These are phyloP conservation scores for Trichoderma orchidacearum DNA, from an alignment of 495 filamentous ascomycete genomes.

Conservation along the genomic window DNA sequence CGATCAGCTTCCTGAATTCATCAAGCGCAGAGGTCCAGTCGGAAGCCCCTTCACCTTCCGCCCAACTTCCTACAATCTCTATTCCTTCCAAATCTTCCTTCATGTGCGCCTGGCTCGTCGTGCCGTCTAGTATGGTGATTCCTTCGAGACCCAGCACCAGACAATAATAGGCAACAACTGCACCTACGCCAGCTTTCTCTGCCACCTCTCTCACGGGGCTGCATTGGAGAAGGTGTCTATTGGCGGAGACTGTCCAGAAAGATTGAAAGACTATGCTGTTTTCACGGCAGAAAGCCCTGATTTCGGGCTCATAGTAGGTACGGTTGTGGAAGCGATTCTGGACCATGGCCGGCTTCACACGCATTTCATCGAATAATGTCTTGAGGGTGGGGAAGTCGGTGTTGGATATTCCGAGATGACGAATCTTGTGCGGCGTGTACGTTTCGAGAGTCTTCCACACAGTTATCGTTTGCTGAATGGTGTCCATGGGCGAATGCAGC, in stretches of 20 bases:
- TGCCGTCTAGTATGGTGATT: slow-evolving; percentile 56
- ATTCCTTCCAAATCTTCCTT: slow-evolving; percentile 44
- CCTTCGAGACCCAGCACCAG: slow-evolving; percentile 47
- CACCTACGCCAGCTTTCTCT: slow-evolving; percentile 26
- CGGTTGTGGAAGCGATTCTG: slow-evolving; percentile 61
- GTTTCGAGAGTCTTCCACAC: slow-evolving; percentile 51
- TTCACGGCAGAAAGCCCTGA: slow-evolving; percentile 49
- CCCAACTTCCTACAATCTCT: slow-evolving; percentile 34
- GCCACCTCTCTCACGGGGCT: slow-evolving; percentile 39
- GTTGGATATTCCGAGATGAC: slow-evolving; percentile 63
- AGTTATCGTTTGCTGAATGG: slow-evolving; percentile 41
- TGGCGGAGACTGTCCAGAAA: slow-evolving; percentile 72
- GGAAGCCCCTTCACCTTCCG: slow-evolving; percentile 21
- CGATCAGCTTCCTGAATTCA: slow-evolving; percentile 33
- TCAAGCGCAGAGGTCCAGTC: slow-evolving; percentile 31
- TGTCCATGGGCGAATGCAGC: slow-evolving; percentile 54
- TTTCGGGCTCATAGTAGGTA: slow-evolving; percentile 43
- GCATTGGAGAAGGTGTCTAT: slow-evolving; percentile 40
- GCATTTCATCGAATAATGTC: slow-evolving; percentile 23
- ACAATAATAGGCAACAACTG: slow-evolving; percentile 47
- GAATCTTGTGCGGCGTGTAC: slow-evolving; percentile 50
- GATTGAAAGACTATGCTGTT: slow-evolving; percentile 53
- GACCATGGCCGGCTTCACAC: slow-evolving; percentile 40
- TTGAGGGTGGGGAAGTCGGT: slow-evolving; percentile 38
- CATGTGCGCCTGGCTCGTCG: slow-evolving; percentile 50